Evolutionary conservation across 345 rosid genomes (phyloP), one percentile per base, ranked within the genome.

Genomic region (Gossypium arboreum): DNA sequence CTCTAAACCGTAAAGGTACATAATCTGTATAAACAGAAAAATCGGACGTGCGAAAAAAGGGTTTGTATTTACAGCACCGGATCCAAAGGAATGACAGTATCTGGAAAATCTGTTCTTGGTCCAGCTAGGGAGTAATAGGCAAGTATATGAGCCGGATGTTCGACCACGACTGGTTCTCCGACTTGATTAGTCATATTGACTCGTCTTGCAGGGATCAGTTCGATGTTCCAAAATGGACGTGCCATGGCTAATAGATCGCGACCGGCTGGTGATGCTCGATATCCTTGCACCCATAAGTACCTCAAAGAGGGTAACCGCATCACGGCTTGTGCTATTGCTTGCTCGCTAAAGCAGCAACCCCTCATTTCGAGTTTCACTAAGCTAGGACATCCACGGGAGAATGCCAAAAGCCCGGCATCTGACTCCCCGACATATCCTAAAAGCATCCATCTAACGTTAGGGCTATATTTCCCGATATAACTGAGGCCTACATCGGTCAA

Each of bases 241-340:
- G 84, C 88, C 99, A 95, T 95, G 45, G 84, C 71, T 77, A 84
- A 71, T 34, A 96, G 85, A 78, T 88, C 98, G 52, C 71, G 87
- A 39, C 92, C 90, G 0, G 78, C 62, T 18, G 64, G 2, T 4
- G 94, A 84, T 73, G 78, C 86, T 85, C 89, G 77, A 56, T 93
- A 96, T 0, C 99, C 98, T 78, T 96, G 98, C 70, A 96, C 97
- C 99, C 99, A 96, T 43, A 96, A 75, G 75, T 92, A 96, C 83
- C 99, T 92, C 76, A 96, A 79, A 45, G 97, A 90, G 68, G 88
- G 72, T 77, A 96, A 73, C 29, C 84, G 87, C 83, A 73, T 71
- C 6, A 81, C 98, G 22, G 95, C 91, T 41, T 63, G 79, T 9
- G 98, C 93, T 15, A 96, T 77, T 24, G 97, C 99, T 18, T 61